Evolutionary conservation across 176 grass and related monocot species (phyloP).

Genomic region (Pontederia paniculata): DNA sequence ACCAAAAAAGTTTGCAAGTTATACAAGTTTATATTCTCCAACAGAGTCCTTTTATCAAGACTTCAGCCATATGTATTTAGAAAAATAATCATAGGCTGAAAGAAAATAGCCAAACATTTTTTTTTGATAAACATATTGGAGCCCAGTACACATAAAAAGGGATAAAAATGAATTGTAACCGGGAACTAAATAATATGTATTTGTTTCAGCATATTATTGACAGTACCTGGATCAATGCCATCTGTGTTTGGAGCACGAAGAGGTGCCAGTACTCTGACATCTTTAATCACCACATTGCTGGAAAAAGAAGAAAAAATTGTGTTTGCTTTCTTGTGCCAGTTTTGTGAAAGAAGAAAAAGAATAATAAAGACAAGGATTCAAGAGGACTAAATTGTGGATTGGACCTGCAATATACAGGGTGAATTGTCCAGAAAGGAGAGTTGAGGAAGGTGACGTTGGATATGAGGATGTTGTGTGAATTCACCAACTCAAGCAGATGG

Average conservation of each 20-base stretch:
- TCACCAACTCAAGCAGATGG: constrained; percentile 69
- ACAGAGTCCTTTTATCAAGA: too few species aligned
- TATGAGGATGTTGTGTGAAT: constrained; percentile 60
- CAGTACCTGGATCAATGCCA: constrained; percentile 96
- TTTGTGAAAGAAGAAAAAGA: neutral
- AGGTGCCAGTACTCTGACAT: constrained; percentile 64
- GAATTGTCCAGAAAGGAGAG: constrained; percentile 94
- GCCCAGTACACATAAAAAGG: too few species aligned
- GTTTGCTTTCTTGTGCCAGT: neutral
- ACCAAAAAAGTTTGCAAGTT: too few species aligned
- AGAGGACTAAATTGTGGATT: too few species aligned
- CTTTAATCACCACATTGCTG: constrained; percentile 78
- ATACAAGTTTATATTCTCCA: too few species aligned
- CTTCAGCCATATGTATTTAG: too few species aligned
- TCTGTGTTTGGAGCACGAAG: constrained; percentile 80
- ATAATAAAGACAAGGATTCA: neutral
- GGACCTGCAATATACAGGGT: constrained; percentile 96
- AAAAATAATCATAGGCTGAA: too few species aligned
- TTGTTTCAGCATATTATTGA: too few species aligned
- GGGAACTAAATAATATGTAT: constrained; percentile 5
- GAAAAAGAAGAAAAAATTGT: neutral
- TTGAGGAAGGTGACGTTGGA: constrained; percentile 62
- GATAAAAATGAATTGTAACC: neutral
- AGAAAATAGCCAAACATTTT: too few species aligned
- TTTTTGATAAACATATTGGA: too few species aligned